Evolutionary conservation across 2,329 filamentous ascomycete genomes (phyloP).

Genomic region (Beauveria sp.): DNA sequence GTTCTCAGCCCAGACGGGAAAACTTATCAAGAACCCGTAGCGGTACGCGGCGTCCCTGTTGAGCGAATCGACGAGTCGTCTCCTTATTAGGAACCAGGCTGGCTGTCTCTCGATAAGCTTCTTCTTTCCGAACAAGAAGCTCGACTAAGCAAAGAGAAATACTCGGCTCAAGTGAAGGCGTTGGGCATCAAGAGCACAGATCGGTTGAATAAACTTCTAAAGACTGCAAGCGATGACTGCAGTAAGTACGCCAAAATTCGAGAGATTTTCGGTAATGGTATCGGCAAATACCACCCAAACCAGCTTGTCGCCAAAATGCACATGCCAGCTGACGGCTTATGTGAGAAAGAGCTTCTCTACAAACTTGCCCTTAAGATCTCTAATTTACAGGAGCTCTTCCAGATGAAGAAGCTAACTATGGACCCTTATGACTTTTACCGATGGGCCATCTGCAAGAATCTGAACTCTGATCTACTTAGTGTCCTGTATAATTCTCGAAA

Average conservation of each 20-base stretch:
- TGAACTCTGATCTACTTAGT: background rate
- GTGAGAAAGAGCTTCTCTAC: conserved; percentile 29
- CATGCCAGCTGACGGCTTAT: conserved; percentile 24
- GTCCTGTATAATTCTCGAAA: background rate
- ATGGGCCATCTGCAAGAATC: conserved; percentile 13
- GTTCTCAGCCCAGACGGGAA: conserved; percentile 16
- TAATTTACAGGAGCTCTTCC: conserved; percentile 21
- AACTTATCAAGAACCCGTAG: conserved; percentile 18
- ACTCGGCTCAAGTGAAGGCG: background rate
- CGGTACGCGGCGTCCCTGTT: conserved; percentile 22
- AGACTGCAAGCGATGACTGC: conserved; percentile 24
- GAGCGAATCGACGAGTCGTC: conserved; percentile 21
- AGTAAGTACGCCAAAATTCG: conserved; percentile 27
- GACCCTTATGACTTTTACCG: conserved; percentile 31
- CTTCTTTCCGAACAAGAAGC: conserved; percentile 20
- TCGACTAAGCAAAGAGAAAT: conserved; percentile 14
- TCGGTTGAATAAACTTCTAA: conserved; percentile 13
- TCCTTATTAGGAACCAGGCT: conserved; percentile 24
- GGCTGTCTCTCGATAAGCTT: conserved; percentile 24
- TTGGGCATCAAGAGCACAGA: background rate
- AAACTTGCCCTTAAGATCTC: conserved; percentile 26
- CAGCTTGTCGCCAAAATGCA: conserved; percentile 27
- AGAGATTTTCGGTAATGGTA: conserved; percentile 24
- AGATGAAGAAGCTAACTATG: conserved; percentile 23
- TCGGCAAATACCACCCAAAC: conserved; percentile 27